These are phyloP conservation scores for Sophora flavescens DNA, from an alignment of 306 rosid genomes.

Conservation along the genomic window DNA sequence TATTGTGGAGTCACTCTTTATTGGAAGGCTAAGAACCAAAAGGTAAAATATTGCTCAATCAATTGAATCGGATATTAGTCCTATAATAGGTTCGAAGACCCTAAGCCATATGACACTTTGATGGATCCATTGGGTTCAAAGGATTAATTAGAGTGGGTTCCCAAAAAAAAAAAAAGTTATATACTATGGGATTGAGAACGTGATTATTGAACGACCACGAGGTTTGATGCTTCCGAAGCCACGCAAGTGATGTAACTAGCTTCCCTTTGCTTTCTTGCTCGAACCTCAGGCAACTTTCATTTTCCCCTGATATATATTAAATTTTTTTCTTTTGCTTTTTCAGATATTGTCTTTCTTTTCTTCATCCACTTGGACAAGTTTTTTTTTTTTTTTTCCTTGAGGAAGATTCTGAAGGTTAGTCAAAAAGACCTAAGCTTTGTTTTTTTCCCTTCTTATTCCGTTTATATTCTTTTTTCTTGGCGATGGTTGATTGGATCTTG, in stretches of 20 bases:
- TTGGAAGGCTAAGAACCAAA: too few species aligned
- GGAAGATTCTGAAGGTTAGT: slow-evolving; percentile 30
- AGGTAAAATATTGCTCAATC: too few species aligned
- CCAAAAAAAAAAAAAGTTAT: too few species aligned
- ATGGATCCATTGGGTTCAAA: too few species aligned
- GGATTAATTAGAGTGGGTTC: too few species aligned
- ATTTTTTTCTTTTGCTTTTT: slow-evolving; percentile 36
- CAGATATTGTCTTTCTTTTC: slow-evolving; percentile 42
- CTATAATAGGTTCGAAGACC: too few species aligned
- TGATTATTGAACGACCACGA: slow-evolving; percentile 53
- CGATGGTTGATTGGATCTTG: slow-evolving; percentile 22
- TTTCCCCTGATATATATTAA: neutral
- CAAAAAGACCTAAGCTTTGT: slow-evolving; percentile 13
- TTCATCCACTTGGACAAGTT: neutral
- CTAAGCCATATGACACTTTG: too few species aligned
- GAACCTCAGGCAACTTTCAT: slow-evolving; percentile 36
- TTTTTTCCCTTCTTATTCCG: neutral
- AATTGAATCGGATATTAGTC: too few species aligned
- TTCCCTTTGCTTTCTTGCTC: slow-evolving; percentile 48
- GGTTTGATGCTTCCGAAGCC: slow-evolving; percentile 42
- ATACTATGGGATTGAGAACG: neutral
- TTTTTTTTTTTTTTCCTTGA: neutral
- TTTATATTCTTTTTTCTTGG: slow-evolving; percentile 20
- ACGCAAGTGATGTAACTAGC: slow-evolving; percentile 49
- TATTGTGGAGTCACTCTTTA: too few species aligned